Evolutionary conservation across 208 protist species (phyloP).

Genomic region (Acanthamoeba quina): DNA sequence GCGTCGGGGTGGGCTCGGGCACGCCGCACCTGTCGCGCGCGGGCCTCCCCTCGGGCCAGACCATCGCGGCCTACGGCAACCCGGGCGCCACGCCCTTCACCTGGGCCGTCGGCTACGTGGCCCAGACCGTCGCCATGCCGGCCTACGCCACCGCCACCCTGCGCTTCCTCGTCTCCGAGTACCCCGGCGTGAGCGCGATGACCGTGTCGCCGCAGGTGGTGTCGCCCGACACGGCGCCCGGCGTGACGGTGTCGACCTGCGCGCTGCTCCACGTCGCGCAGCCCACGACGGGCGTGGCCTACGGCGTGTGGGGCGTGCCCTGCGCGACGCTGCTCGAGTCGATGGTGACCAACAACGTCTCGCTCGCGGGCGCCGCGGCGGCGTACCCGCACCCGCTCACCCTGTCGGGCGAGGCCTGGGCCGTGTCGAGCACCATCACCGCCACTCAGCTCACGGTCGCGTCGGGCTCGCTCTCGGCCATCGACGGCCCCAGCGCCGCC

Average conservation of each 20-base stretch:
- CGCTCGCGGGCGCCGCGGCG: not conserved
- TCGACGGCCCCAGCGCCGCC: not conserved
- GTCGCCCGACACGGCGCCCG: conserved; percentile 5
- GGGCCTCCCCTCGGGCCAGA: not conserved
- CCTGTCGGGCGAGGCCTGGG: conserved; percentile 14
- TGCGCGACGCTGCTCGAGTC: conserved; percentile 8
- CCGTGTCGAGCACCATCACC: not conserved
- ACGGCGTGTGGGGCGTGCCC: conserved; percentile 39
- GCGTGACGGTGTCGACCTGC: conserved; percentile 17
- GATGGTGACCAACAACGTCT: conserved; percentile 58
- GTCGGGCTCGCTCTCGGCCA: not conserved
- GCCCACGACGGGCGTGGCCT: conserved; percentile 44
- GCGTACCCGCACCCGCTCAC: conserved; percentile 4
- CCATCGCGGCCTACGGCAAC: conserved; percentile 1
- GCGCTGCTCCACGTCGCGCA: not conserved
- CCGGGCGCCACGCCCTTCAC: conserved; percentile 35
- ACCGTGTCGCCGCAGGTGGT: conserved; percentile 14
- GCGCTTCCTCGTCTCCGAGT: conserved; percentile 11
- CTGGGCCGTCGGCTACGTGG: conserved; percentile 43
- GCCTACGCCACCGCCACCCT: conserved; percentile 8
- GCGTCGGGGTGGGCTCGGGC: not conserved
- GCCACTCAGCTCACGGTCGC: conserved; percentile 22
- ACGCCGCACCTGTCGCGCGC: conserved; percentile 13
- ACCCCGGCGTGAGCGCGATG: not conserved
- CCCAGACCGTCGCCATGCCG: not conserved